A percentile compares a stretch with the other conserved stretches of the same genome.
phyloP scores from a whole-genome alignment of 2,329 filamentous ascomycete species.

The Fusarium clavum region DNA sequence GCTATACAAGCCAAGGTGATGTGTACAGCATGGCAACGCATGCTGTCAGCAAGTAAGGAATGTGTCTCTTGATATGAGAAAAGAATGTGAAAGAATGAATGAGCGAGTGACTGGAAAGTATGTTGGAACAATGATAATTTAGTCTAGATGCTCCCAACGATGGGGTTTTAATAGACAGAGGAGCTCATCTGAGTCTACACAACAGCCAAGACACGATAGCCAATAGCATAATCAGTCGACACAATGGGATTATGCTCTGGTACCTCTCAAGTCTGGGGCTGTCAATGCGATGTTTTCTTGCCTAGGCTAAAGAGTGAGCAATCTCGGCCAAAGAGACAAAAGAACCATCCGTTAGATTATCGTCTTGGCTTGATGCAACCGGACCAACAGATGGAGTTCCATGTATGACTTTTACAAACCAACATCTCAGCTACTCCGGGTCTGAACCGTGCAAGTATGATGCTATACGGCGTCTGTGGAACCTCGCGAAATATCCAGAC shows the following conservation, averaged over 20 bases:
- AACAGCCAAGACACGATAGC: neutral
- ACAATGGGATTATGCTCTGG: neutral
- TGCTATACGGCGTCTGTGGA: neutral
- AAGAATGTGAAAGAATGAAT: neutral
- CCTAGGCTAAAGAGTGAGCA: neutral
- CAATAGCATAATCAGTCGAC: neutral
- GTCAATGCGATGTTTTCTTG: neutral
- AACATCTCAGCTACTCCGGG: no score
- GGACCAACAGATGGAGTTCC: neutral
- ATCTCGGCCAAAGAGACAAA: constrained; percentile 1
- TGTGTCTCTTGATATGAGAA: neutral
- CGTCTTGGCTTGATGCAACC: neutral
- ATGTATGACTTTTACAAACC: neutral
- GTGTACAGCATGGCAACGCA: neutral
- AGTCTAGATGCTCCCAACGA: neutral
- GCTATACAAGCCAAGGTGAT: neutral
- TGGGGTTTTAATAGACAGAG: neutral
- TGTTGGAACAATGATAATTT: neutral
- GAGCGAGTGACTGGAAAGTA: neutral
- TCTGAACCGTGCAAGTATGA: neutral
- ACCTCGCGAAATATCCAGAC: neutral
- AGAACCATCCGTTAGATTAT: neutral
- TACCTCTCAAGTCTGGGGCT: neutral
- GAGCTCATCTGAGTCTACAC: neutral
- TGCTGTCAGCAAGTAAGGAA: neutral